phyloP scores from a whole-genome alignment of 768 basidiomycete species.

The Russula sp. region DNA sequence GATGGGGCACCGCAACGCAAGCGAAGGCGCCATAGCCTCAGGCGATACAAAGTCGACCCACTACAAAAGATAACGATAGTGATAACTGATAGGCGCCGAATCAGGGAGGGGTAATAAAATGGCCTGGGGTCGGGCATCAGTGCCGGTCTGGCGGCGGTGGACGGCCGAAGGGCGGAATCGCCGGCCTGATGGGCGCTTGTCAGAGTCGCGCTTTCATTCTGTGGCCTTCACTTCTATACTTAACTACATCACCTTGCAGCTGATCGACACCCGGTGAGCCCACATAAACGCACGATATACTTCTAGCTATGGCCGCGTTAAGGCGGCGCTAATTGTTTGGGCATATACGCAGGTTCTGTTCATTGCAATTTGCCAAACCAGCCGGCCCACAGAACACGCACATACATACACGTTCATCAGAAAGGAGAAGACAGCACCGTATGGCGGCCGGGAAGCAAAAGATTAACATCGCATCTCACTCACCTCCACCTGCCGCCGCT shows the following conservation, averaged over 20 bases:
- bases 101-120: no score
- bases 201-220: slow-evolving; percentile 8
- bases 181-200: slow-evolving; percentile 9
- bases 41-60: no score
- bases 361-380: neutral
- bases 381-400: neutral
- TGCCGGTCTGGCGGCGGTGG: no score
- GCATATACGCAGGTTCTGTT: slow-evolving; percentile 4
- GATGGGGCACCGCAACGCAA: no score
- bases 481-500: neutral
- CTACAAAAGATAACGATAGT: no score
- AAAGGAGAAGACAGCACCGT: neutral
- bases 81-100: no score
- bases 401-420: neutral
- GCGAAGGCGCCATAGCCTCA: no score
- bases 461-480: neutral
- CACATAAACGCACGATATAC: slow-evolving; percentile 3
- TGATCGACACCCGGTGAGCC: slow-evolving; percentile 17
- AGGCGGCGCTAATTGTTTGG: slow-evolving; percentile 1
- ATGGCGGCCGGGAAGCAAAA: slow-evolving; percentile 22
- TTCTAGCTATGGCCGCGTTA: neutral
- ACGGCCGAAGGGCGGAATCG: neutral
- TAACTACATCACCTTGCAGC: slow-evolving; percentile 10
- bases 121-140: no score
- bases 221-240: slow-evolving; percentile 12